phyloP scores from a whole-genome alignment of 2,329 filamentous ascomycete species.

The Penicillium sp. region DNA sequence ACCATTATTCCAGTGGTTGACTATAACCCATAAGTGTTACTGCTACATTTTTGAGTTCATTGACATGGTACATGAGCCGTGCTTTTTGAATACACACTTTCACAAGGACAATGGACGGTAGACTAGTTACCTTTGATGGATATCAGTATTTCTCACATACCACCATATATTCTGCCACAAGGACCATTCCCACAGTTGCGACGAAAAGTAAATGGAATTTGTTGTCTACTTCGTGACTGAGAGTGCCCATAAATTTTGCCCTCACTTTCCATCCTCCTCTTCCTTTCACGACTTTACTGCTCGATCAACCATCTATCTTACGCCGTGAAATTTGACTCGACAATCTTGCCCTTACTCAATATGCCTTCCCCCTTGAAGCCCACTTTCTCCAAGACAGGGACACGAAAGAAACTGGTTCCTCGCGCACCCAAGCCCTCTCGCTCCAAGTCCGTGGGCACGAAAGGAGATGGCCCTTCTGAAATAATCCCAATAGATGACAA shows the following conservation, averaged over 20 bases:
- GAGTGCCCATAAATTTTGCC: background rate
- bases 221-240: background rate
- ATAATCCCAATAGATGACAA: background rate
- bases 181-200: background rate
- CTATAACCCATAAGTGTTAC: slow-evolving; percentile 21
- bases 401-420: too few species aligned
- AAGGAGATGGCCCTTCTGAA: too few species aligned
- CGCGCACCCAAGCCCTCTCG: too few species aligned
- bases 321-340: background rate
- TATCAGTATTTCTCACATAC: background rate
- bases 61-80: background rate
- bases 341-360: too few species aligned
- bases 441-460: too few species aligned
- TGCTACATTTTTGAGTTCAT: background rate
- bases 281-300: background rate
- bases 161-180: background rate
- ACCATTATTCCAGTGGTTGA: slow-evolving; percentile 34
- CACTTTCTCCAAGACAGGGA: too few species aligned
- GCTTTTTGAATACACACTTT: background rate
- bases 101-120: background rate
- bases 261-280: background rate
- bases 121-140: background rate
- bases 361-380: too few species aligned
- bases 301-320: background rate
- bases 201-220: background rate